Evolutionary conservation across 768 basidiomycete genomes (phyloP).

Genomic region (Mycena venus): DNA sequence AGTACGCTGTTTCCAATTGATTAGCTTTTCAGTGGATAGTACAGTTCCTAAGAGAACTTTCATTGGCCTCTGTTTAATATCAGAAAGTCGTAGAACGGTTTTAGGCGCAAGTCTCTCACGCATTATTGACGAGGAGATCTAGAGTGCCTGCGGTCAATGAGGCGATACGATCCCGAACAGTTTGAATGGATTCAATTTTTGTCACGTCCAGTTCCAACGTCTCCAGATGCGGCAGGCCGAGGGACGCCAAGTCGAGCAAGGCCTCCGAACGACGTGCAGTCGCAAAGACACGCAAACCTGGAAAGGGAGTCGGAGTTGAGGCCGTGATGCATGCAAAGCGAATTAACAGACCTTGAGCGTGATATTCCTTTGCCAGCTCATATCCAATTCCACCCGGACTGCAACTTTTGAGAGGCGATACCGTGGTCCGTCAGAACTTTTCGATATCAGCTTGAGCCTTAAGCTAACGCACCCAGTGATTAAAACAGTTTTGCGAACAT

Average conservation of each 20-base stretch:
- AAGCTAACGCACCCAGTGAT: constrained; percentile 1
- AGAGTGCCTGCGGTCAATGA: constrained; percentile 41
- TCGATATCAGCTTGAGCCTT: no score
- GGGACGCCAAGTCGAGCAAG: constrained; percentile 34
- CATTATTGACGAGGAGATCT: constrained; percentile 42
- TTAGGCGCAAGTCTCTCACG: neutral
- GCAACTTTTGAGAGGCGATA: constrained; percentile 26
- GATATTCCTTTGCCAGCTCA: constrained; percentile 37
- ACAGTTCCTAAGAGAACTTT: neutral
- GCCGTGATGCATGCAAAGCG: neutral
- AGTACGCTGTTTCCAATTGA: neutral
- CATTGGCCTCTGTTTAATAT: constrained; percentile 20
- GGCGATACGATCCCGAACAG: constrained; percentile 27
- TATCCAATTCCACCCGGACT: constrained; percentile 38
- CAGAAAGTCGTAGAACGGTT: neutral
- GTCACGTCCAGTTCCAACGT: constrained; percentile 44
- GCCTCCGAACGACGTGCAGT: constrained; percentile 39
- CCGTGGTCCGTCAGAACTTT: no score
- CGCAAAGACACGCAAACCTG: constrained; percentile 45
- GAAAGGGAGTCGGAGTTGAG: neutral
- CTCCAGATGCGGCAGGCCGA: constrained; percentile 30
- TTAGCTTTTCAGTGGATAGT: neutral
- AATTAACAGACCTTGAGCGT: constrained; percentile 18
- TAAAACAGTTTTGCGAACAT: neutral
- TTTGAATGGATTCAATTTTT: constrained; percentile 28